These are phyloP conservation scores for Candida sanyaensis DNA, from an alignment of 1,139 yeast species.

Conservation along the genomic window DNA sequence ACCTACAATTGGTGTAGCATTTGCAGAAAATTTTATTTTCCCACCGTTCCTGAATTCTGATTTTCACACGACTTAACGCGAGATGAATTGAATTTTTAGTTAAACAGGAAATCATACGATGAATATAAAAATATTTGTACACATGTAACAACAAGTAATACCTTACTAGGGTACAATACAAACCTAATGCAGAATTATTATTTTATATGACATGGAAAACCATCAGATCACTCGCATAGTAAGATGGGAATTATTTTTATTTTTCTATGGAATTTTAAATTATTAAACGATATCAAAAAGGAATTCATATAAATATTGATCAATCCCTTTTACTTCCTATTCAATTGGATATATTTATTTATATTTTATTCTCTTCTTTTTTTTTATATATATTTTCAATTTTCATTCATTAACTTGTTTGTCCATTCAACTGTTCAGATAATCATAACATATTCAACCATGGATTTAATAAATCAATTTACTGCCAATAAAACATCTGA, in stretches of 20 bases:
- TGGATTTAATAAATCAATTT: slow-evolving; percentile 4
- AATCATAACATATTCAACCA: background rate
- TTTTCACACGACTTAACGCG: too few species aligned
- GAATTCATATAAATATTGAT: too few species aligned
- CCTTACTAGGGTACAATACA: background rate
- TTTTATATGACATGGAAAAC: background rate
- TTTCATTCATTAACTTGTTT: background rate
- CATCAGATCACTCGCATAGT: slow-evolving; percentile 1
- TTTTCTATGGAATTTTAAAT: too few species aligned
- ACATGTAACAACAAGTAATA: too few species aligned
- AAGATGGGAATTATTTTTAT: background rate
- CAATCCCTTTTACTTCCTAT: background rate
- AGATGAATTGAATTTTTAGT: too few species aligned
- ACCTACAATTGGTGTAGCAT: too few species aligned
- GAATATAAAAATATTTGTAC: background rate
- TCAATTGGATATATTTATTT: background rate
- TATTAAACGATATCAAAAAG: too few species aligned
- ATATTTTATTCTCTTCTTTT: too few species aligned
- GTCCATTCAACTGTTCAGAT: background rate
- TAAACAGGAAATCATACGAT: background rate
- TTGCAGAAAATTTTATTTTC: too few species aligned
- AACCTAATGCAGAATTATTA: too few species aligned
- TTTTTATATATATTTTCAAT: too few species aligned
- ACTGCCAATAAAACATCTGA: slow-evolving; percentile 1
- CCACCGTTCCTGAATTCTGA: too few species aligned